Conservation (phyloP, 208 protist genomes). For the Leishmania arabica region DNA sequence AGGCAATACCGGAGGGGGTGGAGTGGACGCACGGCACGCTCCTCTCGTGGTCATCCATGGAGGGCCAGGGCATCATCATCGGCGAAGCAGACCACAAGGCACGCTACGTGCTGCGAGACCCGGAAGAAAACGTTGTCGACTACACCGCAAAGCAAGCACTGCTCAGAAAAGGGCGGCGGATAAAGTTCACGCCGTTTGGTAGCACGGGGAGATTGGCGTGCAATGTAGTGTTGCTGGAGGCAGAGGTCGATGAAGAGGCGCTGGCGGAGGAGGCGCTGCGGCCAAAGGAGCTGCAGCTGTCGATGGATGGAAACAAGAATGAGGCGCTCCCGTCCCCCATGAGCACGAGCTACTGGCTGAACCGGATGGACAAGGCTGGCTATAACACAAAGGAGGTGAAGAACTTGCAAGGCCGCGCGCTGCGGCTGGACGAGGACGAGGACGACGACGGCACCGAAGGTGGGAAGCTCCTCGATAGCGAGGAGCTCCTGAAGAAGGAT, state of each 20-base stretch:
- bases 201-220: constrained; percentile 62
- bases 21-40: constrained; percentile 69
- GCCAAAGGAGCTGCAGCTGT: constrained; percentile 42
- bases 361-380: constrained; percentile 80
- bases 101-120: constrained; percentile 85
- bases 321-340: constrained; percentile 87
- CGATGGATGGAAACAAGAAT: constrained; percentile 68
- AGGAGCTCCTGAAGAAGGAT: constrained; percentile 90
- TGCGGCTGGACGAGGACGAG: constrained; percentile 70
- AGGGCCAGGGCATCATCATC: constrained; percentile 86
- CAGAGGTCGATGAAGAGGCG: constrained; percentile 58
- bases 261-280: constrained; percentile 57
- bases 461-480: constrained; percentile 75
- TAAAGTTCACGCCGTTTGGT: constrained; percentile 80
- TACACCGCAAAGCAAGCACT: constrained; percentile 48
- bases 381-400: constrained; percentile 85
- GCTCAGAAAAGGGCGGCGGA: constrained; percentile 61
- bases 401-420: constrained; percentile 66
- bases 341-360: constrained; percentile 90
- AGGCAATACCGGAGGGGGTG: constrained; percentile 35
- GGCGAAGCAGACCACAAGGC: constrained; percentile 41
- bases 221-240: constrained; percentile 68
- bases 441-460: constrained; percentile 44
- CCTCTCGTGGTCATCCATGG: constrained; percentile 67
- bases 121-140: constrained; percentile 66